Evolutionary conservation across 768 basidiomycete species (phyloP), one percentile per base, ranked within the genome.

Genomic region (Trametes punicea): DNA sequence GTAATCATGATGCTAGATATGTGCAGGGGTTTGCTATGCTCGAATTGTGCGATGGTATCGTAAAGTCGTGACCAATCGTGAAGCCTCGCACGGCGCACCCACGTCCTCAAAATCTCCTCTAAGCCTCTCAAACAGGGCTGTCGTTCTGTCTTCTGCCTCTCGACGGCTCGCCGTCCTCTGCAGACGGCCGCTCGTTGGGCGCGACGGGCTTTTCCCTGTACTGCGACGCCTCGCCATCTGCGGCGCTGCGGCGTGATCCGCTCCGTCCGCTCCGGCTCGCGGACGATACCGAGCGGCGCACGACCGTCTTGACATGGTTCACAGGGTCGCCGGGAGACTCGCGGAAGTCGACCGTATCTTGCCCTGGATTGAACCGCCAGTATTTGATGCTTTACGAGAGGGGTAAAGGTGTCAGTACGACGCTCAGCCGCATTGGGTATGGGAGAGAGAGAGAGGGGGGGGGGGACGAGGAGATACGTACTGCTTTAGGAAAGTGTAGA

Each of bases 401-500:
- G 21, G 11, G n/a, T n/a, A n/a, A n/a, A n/a, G n/a, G n/a, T n/a
- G n/a, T n/a, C n/a, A 23, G 23, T 25, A 44, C 11, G 23, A 26
- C 6, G 23, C 13, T 44, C 23, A 26, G 42, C 11, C 20, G 13
- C 23, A 26, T 23, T 18, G 18, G 26, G 42, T 16, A 26, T 11
- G 42, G 18, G n/a, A 13, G 18, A 23, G 31, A 16, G 33, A n/a
- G 21, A 30, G 25, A 42, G 41, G 27, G 23, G 42, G 15, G 11
- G 44, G 21, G 36, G 3, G n/a, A 25, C 36, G 21, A 23, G 23
- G 18, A 36, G 15, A 15, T 10, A 71, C 73, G 60, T 58, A 78
- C 77, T 63, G 71, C 65, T 87, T 87, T 56, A 88, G 74, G 18
- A 77, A 58, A 30, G 74, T 65, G 65, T 87, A 90, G 62, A 88